These are phyloP conservation scores for Eutypella sp. DNA, from an alignment of 2,329 filamentous ascomycete genomes.

Conservation along the genomic window DNA sequence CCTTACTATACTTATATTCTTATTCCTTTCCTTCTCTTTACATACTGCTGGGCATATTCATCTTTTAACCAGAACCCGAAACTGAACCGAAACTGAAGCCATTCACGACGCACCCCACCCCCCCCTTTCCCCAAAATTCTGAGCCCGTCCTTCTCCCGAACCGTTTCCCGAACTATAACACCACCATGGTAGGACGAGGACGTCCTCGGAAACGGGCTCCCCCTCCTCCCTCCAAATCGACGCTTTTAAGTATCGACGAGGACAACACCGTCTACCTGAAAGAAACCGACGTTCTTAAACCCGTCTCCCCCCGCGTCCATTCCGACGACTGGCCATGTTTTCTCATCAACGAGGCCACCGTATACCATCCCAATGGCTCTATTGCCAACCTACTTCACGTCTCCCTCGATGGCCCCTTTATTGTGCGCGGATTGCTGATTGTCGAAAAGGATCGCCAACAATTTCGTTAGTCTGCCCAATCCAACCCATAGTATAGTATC, in stretches of 20 bases:
- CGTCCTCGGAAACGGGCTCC: slow-evolving; percentile 28
- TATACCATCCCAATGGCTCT: slow-evolving; percentile 52
- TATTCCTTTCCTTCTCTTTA: too few relatives aligned
- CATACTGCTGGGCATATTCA: too few relatives aligned
- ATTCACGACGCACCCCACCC: neutral
- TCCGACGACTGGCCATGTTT: slow-evolving; percentile 57
- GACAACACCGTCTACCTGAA: slow-evolving; percentile 24
- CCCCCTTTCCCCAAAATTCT: neutral
- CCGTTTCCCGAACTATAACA: slow-evolving; percentile 3
- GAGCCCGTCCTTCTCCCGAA: neutral
- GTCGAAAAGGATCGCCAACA: slow-evolving; percentile 38
- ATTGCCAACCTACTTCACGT: slow-evolving; percentile 58
- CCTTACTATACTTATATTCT: too few relatives aligned
- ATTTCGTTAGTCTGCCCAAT: slow-evolving; percentile 27
- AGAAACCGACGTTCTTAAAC: slow-evolving; percentile 33
- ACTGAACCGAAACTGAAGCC: too few relatives aligned
- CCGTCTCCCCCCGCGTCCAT: slow-evolving; percentile 27
- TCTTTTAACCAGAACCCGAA: too few relatives aligned
- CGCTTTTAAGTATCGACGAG: slow-evolving; percentile 38
- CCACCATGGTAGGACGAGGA: slow-evolving; percentile 33
- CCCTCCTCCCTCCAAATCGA: slow-evolving; percentile 41
- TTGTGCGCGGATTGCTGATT: slow-evolving; percentile 55
- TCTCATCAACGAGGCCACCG: slow-evolving; percentile 53
- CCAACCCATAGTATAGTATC: neutral
- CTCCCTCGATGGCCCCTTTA: slow-evolving; percentile 54